Base-by-base conservation (phyloP, 805 yeast genomes). In the Spathaspora hagerdaliae region DNA sequence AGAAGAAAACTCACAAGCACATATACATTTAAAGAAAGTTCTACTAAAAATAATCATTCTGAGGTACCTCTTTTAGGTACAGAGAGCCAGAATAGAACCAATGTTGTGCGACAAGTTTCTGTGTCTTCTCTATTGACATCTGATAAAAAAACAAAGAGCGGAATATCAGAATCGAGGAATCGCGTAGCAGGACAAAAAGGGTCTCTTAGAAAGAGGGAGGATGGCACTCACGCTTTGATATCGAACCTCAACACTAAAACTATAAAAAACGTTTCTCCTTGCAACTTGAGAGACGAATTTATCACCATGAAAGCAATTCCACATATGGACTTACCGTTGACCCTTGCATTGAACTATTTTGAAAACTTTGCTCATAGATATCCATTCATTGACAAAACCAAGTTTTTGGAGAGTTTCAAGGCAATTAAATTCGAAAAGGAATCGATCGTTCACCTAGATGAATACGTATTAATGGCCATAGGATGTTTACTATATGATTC, bases 401-500 rank as follows among this genome's bases (percentile, higher is more conserved):
- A 35, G 27, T 56, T 65, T 34, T 27, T 63, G 38, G 45, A 45
- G n/a, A 53, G 50, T 26, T 52, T 70, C 42, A 47, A 49, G 5
- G 50, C 50, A n/a, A 53, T 67, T 26, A 60, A 66, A 39, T 71
- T 71, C 45, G 42, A 49, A 13, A 55, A 56, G 35, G 75, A 71
- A 47, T 55, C 67, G 5, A 66, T 71, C 38, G 61, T 71, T 15
- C 62, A 61, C 48, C 53, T 70, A 47, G 73, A 70, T 48, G 53
- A 65, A 14, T 71, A 69, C 53, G 48, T 71, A 43, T 53, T 71
- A 34, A 52, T 71, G 60, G 60, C 70, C 44, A 65, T 68, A 24
- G 75, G 75, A 8, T 66, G 74, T 48, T 52, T 68, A 36, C 52
- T 70, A 6, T 57, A 61, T 46, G 75, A 69, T 49, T 52, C 64